Conservation (phyloP, 1,284 basidiomycete species). For the Austroboletus rostrupii region DNA sequence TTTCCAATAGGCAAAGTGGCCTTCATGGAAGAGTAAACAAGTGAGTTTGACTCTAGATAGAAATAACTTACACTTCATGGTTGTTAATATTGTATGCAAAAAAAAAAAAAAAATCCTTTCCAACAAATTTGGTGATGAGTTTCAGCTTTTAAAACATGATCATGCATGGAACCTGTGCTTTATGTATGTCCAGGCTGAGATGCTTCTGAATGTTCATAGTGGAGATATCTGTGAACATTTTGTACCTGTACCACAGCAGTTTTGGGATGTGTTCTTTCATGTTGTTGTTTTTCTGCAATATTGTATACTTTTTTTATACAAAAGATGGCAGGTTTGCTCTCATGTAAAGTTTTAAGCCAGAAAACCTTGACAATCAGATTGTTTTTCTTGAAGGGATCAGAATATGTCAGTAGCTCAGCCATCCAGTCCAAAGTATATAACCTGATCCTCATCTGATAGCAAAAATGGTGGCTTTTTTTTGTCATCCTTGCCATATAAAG, state of each 20-base stretch:
- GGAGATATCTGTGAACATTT: neutral
- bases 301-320: conserved; percentile 7
- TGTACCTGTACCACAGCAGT: conserved; percentile 7
- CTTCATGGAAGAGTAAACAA: conserved; percentile 9
- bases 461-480: no score
- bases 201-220: neutral
- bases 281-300: conserved; percentile 1
- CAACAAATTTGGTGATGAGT: conserved; percentile 6
- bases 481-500: no score
- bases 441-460: no score
- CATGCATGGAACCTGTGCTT: neutral
- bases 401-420: no score
- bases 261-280: conserved; percentile 19
- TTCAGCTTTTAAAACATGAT: conserved; percentile 4
- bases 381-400: no score
- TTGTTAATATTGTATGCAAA: conserved; percentile 4
- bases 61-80: conserved; percentile 3
- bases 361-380: no score
- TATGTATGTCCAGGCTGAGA: neutral
- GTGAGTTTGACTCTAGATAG: neutral
- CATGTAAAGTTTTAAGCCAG: no score
- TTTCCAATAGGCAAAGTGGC: conserved; percentile 30
- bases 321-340: conserved; percentile 16
- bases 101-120: conserved; percentile 4
- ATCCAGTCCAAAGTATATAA: no score